These are phyloP conservation scores for Poteriospumella lacustris DNA, from an alignment of 108 stramenopile species.

Conservation along the genomic window DNA sequence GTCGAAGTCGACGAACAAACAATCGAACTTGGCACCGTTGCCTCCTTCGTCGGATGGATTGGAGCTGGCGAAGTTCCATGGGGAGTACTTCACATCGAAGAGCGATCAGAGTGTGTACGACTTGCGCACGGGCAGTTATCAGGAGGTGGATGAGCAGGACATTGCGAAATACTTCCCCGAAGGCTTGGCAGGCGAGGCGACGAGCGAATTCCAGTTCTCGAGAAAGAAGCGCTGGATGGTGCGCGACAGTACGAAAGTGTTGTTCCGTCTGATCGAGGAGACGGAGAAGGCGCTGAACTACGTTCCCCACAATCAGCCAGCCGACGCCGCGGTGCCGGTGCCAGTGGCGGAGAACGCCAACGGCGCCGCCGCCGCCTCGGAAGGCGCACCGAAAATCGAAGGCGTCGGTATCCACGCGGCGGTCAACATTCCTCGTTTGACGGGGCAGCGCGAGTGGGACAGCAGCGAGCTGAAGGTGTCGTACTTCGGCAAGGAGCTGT, in stretches of 20 bases:
- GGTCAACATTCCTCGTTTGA: not conserved
- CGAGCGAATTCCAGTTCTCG: not conserved
- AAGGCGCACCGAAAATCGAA: not conserved
- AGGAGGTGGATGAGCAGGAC: not conserved
- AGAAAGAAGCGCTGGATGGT: not conserved
- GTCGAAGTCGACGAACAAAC: too few relatives aligned
- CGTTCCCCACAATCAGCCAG: too few relatives aligned
- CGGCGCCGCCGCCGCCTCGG: not conserved
- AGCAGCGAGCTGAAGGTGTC: not conserved
- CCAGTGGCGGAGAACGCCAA: not conserved
- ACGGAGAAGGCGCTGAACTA: too few relatives aligned
- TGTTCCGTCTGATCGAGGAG: not conserved
- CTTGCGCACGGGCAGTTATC: not conserved
- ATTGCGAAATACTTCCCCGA: conserved; percentile 3
- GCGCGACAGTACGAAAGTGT: not conserved
- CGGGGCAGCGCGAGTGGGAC: not conserved
- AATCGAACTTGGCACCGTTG: too few relatives aligned
- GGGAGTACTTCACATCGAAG: too few relatives aligned
- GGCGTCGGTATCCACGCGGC: not conserved
- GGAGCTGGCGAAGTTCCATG: too few relatives aligned
- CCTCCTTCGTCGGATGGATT: too few relatives aligned
- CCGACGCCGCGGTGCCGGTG: too few relatives aligned
- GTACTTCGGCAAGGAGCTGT: not conserved
- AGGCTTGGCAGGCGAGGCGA: not conserved
- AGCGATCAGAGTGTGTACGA: too few relatives aligned